phyloP scores from a whole-genome alignment of 2,329 filamentous ascomycete species.

The Coleophoma crateriformis region DNA sequence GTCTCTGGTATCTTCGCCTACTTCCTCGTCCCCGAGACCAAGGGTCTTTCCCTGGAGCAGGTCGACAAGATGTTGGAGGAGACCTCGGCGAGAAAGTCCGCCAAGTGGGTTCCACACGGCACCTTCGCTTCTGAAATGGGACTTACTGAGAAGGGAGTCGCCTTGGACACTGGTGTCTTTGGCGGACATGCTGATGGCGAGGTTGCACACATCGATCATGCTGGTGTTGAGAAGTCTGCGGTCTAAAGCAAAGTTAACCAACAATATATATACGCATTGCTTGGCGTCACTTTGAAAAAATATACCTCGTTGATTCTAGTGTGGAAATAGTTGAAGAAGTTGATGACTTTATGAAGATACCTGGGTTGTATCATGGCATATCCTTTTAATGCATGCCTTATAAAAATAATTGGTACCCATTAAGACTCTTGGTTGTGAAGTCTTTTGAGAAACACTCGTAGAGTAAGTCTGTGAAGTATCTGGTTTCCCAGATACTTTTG shows the following conservation, averaged over 20 bases:
- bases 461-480: too few species aligned
- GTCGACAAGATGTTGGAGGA: conserved; percentile 57
- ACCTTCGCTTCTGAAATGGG: conserved; percentile 7
- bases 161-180: background rate
- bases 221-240: background rate
- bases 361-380: background rate
- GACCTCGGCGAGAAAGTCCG: conserved; percentile 27
- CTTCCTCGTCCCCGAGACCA: conserved; percentile 62
- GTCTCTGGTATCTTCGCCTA: conserved; percentile 47
- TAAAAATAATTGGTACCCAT: too few species aligned
- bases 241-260: background rate
- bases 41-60: conserved; percentile 65
- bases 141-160: conserved; percentile 3
- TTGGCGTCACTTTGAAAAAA: background rate
- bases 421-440: too few species aligned
- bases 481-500: too few species aligned
- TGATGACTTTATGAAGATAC: background rate
- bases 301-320: too few species aligned
- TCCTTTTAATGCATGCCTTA: too few species aligned
- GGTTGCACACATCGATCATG: background rate
- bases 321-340: background rate
- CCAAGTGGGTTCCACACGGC: conserved; percentile 4
- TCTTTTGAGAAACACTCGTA: too few species aligned
- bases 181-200: background rate
- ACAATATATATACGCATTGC: background rate